Percentiles rank a stretch among this genome's conserved stretches.
Evolutionary conservation across 176 grass and related monocot genomes (phyloP).

Genomic region (Triticum aestivum): IWGSC_CS_RefSeq_v2.1 NC_057813.1:371754281-371754780

Average conservation of each 20-base stretch:
- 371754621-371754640: too few relatives aligned
- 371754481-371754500: background rate
- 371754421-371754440: background rate
- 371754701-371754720: too few relatives aligned
- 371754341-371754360: constrained; percentile 81
- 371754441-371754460: background rate
- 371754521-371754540: constrained; percentile 60
- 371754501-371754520: constrained; percentile 21
- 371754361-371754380: constrained; percentile 74
- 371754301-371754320: constrained; percentile 27
- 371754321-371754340: constrained; percentile 80
- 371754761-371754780: too few relatives aligned
- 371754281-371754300: background rate
- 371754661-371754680: too few relatives aligned
- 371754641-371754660: too few relatives aligned
- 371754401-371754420: constrained; percentile 16
- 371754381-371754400: constrained; percentile 83
- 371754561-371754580: constrained; percentile 9
- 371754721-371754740: too few relatives aligned
- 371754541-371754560: background rate
- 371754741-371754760: too few relatives aligned
- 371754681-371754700: too few relatives aligned
- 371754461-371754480: constrained; percentile 4
- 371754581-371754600: background rate
- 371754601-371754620: too few relatives aligned